Evolutionary conservation across 176 grass and related monocot genomes (phyloP), one percentile per base, ranked within the genome.

Genomic region (Aegilops umbellulata): DNA sequence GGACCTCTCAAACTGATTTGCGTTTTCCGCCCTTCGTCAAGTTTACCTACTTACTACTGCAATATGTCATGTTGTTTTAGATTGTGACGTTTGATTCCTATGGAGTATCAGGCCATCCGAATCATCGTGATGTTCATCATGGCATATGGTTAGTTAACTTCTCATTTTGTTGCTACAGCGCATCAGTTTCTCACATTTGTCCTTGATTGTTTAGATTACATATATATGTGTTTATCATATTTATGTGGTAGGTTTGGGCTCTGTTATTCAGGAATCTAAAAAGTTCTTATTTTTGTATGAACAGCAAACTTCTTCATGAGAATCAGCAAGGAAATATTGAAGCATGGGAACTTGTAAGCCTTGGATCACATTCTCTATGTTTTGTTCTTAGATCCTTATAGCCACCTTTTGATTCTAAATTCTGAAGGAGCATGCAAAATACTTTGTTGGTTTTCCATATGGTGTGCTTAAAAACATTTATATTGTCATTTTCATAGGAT

Each of bases 61-160:
- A 57, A 3, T 57, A 57, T 58, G 55, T 58, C 19, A 58, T 58
- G 55, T 4, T 17, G 46, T 89, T 49, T 84, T 75, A 98, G 95
- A 83, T 98, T 26, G 77, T 95, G 39, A 91, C 93, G 24, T 98
- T 98, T 80, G 96, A 98, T 92, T 90, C 76, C 2, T 88, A n/a
- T 74, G 96, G 96, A 85, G 90, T 98, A 53, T 98, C 96, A 29
- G 86, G 90, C 23, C 93, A 98, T 80, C 93, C 93, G 81, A 98
- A 98, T 82, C 96, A 98, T 76, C 7, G 82, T 58, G 90, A 93
- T 89, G 88, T 98, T 81, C 90, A 98, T 86, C 90, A 89, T 57
- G 96, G 91, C 42, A 85, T 96, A 81, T 36, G 94, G 94, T 96
- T 64, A 85, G 89, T 89, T 62, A 7, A 55, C 22, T 65, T 8